Base-by-base conservation (phyloP, 805 yeast genomes). In the Gaillardinia entomophila region DNA sequence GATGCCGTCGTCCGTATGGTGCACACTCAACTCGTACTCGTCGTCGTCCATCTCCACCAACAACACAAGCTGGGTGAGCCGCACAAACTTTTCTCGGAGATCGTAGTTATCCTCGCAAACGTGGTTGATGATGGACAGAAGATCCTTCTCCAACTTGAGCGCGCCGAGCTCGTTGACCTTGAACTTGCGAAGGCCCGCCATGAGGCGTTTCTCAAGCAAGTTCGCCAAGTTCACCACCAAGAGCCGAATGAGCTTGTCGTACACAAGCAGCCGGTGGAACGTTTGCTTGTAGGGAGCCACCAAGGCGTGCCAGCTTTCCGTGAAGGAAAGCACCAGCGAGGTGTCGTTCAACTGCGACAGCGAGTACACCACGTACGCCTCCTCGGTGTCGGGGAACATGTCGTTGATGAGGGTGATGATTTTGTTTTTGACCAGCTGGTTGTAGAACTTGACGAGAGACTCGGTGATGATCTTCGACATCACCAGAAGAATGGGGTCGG, bases 21-120 rank as follows among this genome's bases (percentile, higher is more conserved):
- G 47, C 26, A 43, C 32, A 38, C 66, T 61, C 42, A 63, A 57
- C 24, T 60, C 67, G 34, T 66, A 66, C 43, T 66, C 72, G 24
- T 66, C 72, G 37, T 83, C 89, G 45, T 87, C 96, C 60, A 87
- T 71, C 4, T 95, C 92, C 26, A 88, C 65, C 28, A 87, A 66
- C 66, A 86, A 73, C 14, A 87, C 82, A 27, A 92, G 70, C 53
- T 90, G 97, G 0, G 96, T 87, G 4, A 87, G 77, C 37, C 87
- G 68, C 6, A 82, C 69, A 50, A 90, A 90, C 45, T 75, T 74
- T 38, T 86, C 92, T 38, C 96, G 68, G 44, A 88, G 60, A 23
- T 73, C 72, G 55, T 88, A 90, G 48, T 80, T 65, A 35, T 77
- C 75, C 31, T 77, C 80, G 30, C 95, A 80, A 4, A 85, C 72